A percentile compares a stretch with the other conserved stretches of the same genome.
These are phyloP conservation scores for Pyrus hybrid DNA, from an alignment of 331 rosid genomes.

Conservation along the genomic window DNA sequence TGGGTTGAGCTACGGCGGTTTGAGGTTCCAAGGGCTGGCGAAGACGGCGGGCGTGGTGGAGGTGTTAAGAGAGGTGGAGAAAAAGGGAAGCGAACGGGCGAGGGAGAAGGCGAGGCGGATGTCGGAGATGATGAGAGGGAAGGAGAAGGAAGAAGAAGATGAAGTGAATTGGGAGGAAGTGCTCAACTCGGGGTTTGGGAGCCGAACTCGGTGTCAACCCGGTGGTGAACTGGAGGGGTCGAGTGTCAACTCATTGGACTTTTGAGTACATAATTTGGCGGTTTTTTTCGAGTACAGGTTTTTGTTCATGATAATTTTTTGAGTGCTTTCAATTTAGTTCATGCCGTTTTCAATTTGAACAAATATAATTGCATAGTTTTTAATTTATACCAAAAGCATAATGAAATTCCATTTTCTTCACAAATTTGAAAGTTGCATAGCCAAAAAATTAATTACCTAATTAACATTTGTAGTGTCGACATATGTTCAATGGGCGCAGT, in stretches of 20 bases:
- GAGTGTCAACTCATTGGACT: conserved; percentile 32
- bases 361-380: neutral
- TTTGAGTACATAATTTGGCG: conserved; percentile 27
- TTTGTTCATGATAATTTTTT: neutral
- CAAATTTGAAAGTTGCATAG: neutral
- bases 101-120: conserved; percentile 53
- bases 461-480: neutral
- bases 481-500: too few species aligned
- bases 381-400: neutral
- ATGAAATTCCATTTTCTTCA: neutral
- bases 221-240: conserved; percentile 15
- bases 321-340: neutral
- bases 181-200: conserved; percentile 46
- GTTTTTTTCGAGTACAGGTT: neutral
- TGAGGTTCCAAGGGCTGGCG: conserved; percentile 76
- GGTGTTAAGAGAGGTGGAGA: conserved; percentile 49
- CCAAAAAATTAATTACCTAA: neutral
- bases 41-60: conserved; percentile 42
- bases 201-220: conserved; percentile 18
- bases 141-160: conserved; percentile 47
- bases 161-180: conserved; percentile 73
- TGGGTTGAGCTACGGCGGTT: conserved; percentile 61
- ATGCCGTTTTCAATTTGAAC: neutral
- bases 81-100: conserved; percentile 30
- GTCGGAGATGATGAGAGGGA: conserved; percentile 45